Base-by-base conservation (phyloP, 768 basidiomycete genomes). In the Mycena venus region DNA sequence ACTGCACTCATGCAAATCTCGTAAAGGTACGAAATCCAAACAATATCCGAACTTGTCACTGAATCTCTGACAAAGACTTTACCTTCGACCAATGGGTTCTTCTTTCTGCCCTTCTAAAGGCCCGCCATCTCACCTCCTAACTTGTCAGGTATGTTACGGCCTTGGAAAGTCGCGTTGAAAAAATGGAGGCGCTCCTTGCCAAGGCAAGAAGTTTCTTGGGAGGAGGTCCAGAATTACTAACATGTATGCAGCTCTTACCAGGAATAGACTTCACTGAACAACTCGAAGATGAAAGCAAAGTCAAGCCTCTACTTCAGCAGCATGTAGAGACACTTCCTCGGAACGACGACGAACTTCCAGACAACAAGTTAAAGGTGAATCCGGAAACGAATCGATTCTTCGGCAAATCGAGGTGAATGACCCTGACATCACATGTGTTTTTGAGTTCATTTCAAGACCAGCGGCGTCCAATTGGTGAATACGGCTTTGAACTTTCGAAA, bases 1-100 rank as follows among this genome's bases (percentile, higher is more conserved):
- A 93, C 29, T 94, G 93, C 78, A 93, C 90, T 2, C 93, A 93
- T 78, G 86, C 89, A 71, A 91, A 93, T 82, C 88, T 90, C 29
- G 89, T 91, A 10, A 93, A 92, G 88, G 92, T 92, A 63, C 38
- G 42, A 8, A 27, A 62, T 11, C 65, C 51, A 12, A 32, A 42
- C 17, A n/a, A 31, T 23, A 36, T 56, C 66, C 34, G 17, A 3
- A 4, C 5, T 19, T 58, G n/a, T n/a, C n/a, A n/a, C n/a, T 25
- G 10, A 15, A 23, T 40, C 38, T n/a, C n/a, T n/a, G n/a, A n/a
- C n/a, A n/a, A n/a, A 89, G 88, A 85, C 87, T 11, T 85, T 92
- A 25, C 91, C 91, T 7, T 88, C 91, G 38, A 89, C 91, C 32
- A 92, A 92, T 85, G 89, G 90, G 90, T 92, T 68, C 58, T 79